Evolutionary conservation across 305 asterid species (phyloP), one percentile per base, ranked within the genome.

Genomic region (Ilex paraguariensis): DNA sequence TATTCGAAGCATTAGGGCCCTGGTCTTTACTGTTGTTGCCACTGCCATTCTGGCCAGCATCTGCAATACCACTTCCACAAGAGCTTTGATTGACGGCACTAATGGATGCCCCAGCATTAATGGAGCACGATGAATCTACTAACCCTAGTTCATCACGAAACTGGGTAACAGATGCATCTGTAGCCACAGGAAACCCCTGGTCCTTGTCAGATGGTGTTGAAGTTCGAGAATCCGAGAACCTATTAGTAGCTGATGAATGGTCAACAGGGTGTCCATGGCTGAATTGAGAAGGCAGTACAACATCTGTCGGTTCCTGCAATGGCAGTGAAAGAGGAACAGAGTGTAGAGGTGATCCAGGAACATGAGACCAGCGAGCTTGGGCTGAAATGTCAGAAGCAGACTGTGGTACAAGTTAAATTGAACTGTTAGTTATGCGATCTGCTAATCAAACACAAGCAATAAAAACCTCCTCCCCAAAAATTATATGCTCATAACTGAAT

Each of bases 351-450:
- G 95, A 71, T 62, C 91, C 73, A 64, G 96, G 90, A 57, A 84
- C 75, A 76, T 81, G 91, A 49, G 95, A 82, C 96, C 95, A 90
- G 57, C 82, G 87, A 69, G 96, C 79, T 80, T 78, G 95, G 68
- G 81, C 82, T 44, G 97, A 70, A 75, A 86, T 70, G 72, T 93
- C 95, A 61, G 95, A 70, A 53, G 83, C 75, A 60, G 91, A 57
- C 97, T 90, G 87, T 21, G 52, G 65, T 67, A 70, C 56, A 59
- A 32, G 7, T 59, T 59, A 66, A 70, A 3, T 58, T 44, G 33
- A n/a, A 49, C 54, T 61, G 61, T 54, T 33, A 51, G 32, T 48
- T n/a, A 31, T 40, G 48, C 9, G 7, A 36, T 36, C 6, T 36
- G 42, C 9, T 36, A 36, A 36, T 36, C 49, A 64, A 59, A 40